Conservation (phyloP, 805 yeast species). For the Kluyveromyces aestuarii region DNA sequence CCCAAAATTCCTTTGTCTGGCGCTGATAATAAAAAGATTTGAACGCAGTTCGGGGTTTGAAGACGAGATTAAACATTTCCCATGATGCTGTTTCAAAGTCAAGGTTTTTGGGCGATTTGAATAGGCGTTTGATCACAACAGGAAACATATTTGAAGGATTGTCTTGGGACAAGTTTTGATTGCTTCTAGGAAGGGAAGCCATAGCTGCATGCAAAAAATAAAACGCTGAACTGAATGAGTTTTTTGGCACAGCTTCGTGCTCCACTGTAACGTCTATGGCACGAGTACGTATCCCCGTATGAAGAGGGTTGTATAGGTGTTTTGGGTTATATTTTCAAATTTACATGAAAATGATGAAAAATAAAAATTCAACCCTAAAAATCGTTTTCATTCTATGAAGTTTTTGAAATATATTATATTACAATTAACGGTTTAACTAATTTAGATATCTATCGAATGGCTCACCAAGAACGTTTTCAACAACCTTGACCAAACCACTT, state of each 20-base stretch:
- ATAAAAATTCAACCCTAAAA: background rate
- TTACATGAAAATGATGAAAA: background rate
- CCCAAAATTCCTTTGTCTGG: slow-evolving; percentile 71
- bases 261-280: background rate
- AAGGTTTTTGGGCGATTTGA: slow-evolving; percentile 62
- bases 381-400: too few relatives aligned
- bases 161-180: slow-evolving; percentile 4
- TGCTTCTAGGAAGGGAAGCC: slow-evolving; percentile 7
- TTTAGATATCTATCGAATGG: slow-evolving; percentile 77
- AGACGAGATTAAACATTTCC: slow-evolving; percentile 72
- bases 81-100: slow-evolving; percentile 91
- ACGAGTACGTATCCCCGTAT: background rate
- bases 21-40: slow-evolving; percentile 73
- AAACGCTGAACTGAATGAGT: background rate
- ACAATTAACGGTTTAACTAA: slow-evolving; percentile 9
- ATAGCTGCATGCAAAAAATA: background rate
- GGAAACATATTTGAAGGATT: slow-evolving; percentile 18
- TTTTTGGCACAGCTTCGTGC: background rate
- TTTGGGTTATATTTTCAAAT: background rate
- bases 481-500: slow-evolving; percentile 79
- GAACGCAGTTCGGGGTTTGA: slow-evolving; percentile 75
- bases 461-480: slow-evolving; percentile 90
- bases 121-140: slow-evolving; percentile 34
- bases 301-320: background rate
- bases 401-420: too few relatives aligned